Percentiles rank a stretch among this genome's conserved stretches.
phyloP scores from a whole-genome alignment of 371 early-diverging fungal genomes.

The Mortierella sp. region DNA sequence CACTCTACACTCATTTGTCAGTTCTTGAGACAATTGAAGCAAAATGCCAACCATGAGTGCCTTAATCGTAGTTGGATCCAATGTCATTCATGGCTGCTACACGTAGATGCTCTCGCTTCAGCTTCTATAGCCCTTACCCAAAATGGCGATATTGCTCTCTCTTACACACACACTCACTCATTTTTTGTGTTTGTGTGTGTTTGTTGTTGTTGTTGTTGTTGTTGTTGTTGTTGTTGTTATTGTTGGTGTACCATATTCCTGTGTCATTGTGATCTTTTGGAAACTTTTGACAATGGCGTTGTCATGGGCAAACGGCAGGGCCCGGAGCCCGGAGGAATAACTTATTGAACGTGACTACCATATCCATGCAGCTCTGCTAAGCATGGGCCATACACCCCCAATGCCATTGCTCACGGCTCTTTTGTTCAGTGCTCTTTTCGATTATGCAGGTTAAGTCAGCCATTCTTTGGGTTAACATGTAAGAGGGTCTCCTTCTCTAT shows the following conservation, averaged over 20 bases:
- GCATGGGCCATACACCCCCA: conserved; percentile 10
- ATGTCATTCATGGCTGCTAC: too few species aligned
- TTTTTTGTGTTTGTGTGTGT: neutral
- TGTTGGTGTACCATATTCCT: too few species aligned
- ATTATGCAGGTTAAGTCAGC: neutral
- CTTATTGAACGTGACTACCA: neutral
- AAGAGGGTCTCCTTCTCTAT: neutral
- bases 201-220: neutral
- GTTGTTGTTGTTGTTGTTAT: neutral
- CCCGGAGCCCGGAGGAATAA: neutral
- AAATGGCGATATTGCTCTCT: conserved; percentile 4
- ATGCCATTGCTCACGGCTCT: conserved; percentile 5
- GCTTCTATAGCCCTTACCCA: neutral
- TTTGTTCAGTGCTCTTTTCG: neutral
- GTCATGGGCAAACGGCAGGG: neutral
- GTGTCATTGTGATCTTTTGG: too few species aligned
- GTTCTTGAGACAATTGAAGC: too few species aligned
- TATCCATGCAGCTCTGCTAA: neutral
- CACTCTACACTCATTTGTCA: too few species aligned
- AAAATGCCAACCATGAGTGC: too few species aligned
- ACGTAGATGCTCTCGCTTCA: neutral
- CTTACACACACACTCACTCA: neutral
- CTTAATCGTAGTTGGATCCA: too few species aligned
- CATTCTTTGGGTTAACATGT: too few species aligned
- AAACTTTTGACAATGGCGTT: neutral